phyloP scores from a whole-genome alignment of 2,329 filamentous ascomycete species.

The Calonectria pauciramosa region DNA sequence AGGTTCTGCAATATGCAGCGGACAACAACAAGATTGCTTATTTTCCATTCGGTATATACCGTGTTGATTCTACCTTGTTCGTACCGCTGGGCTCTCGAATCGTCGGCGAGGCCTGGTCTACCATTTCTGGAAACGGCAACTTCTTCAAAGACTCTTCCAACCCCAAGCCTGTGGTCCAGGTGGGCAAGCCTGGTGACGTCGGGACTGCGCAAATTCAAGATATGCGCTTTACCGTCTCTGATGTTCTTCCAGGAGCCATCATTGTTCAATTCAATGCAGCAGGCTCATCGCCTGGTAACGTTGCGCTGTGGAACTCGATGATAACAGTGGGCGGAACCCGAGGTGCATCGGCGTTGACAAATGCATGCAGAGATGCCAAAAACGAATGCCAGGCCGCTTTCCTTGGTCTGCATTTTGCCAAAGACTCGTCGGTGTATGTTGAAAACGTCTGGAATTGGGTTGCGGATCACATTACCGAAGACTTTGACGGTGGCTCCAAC shows the following conservation, averaged over 20 bases:
- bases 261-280: neutral
- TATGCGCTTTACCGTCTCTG: neutral
- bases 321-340: neutral
- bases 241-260: neutral
- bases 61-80: neutral
- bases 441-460: conserved; percentile 6
- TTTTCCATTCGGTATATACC: neutral
- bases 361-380: neutral
- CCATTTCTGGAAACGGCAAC: neutral
- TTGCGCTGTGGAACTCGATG: neutral
- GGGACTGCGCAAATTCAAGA: conserved; percentile 1
- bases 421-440: neutral
- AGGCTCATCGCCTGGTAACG: neutral
- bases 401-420: neutral
- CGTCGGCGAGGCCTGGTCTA: neutral
- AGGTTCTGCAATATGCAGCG: neutral
- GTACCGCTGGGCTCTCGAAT: neutral
- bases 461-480: neutral
- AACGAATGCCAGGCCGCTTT: neutral
- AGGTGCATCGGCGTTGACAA: neutral
- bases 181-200: neutral
- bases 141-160: neutral
- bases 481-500: neutral
- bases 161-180: neutral
- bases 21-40: neutral